Conservation (phyloP, 1,139 yeast species). For the Yamadazyma triangularis region DNA sequence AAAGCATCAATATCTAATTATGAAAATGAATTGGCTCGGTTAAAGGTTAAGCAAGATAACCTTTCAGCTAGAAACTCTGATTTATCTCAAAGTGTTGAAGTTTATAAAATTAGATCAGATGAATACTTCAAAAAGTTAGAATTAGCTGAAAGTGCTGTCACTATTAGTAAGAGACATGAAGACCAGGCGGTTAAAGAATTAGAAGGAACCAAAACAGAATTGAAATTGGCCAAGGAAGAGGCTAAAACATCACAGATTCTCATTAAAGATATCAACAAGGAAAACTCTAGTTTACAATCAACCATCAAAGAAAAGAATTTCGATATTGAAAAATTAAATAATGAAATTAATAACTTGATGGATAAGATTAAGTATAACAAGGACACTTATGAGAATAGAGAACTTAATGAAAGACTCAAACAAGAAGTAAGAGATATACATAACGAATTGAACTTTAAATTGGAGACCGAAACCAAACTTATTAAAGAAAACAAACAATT, state of each 20-base stretch:
- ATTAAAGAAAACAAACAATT: conserved; percentile 62
- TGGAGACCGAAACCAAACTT: conserved; percentile 60
- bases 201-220: conserved; percentile 48
- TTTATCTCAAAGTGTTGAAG: conserved; percentile 47
- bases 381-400: conserved; percentile 43
- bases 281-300: conserved; percentile 53
- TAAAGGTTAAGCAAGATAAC: conserved; percentile 51
- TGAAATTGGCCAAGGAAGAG: conserved; percentile 55
- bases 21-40: conserved; percentile 38
- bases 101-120: conserved; percentile 71
- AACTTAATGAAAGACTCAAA: conserved; percentile 40
- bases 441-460: conserved; percentile 51
- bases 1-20: conserved; percentile 35
- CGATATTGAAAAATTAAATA: conserved; percentile 50
- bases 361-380: conserved; percentile 55
- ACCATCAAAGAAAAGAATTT: conserved; percentile 55
- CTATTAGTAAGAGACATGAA: conserved; percentile 60
- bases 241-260: conserved; percentile 54
- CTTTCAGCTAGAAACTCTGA: conserved; percentile 49
- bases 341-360: conserved; percentile 34
- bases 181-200: conserved; percentile 52
- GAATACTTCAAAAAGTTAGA: conserved; percentile 73
- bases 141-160: conserved; percentile 71
- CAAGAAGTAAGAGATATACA: conserved; percentile 58
- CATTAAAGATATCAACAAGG: conserved; percentile 52